These are phyloP conservation scores for Cryphonectria parasitica DNA, from an alignment of 2,329 filamentous ascomycete species.

Conservation along the genomic window DNA sequence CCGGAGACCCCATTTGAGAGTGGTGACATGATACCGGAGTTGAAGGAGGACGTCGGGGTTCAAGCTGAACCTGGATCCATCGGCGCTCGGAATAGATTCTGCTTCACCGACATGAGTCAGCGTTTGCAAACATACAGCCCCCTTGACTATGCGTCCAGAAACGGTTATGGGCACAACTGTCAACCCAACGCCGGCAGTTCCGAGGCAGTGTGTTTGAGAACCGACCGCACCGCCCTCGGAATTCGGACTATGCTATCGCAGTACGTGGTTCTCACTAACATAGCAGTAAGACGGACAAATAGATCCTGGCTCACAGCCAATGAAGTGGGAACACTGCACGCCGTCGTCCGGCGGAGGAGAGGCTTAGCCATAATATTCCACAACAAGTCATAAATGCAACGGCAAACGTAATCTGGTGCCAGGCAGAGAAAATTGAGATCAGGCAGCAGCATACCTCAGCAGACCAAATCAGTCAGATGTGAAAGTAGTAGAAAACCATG, in stretches of 20 bases:
- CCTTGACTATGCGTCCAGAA: not conserved
- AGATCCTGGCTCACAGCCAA: not conserved
- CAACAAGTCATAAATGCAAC: not conserved
- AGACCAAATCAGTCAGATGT: not conserved
- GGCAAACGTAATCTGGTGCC: not conserved
- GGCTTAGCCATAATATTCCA: not conserved
- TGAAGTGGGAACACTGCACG: no score
- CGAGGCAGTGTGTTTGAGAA: slow-evolving; percentile 3
- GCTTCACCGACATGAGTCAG: not conserved
- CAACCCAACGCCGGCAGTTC: not conserved
- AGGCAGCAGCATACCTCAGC: not conserved
- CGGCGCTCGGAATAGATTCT: not conserved
- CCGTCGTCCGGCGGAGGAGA: not conserved
- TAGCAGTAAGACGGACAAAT: slow-evolving; percentile 4
- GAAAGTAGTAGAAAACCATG: not conserved
- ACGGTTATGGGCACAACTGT: not conserved
- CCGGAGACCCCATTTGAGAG: not conserved
- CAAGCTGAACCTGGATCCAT: not conserved
- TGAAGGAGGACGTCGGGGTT: slow-evolving; percentile 7
- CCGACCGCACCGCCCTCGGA: not conserved
- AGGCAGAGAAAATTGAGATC: not conserved
- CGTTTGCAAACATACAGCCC: slow-evolving; percentile 4
- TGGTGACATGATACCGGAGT: not conserved
- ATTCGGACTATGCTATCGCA: not conserved
- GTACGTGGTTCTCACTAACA: not conserved